Evolutionary conservation across 768 basidiomycete species (phyloP), one percentile per base, ranked within the genome.

Genomic region (Royoungia palumana): DNA sequence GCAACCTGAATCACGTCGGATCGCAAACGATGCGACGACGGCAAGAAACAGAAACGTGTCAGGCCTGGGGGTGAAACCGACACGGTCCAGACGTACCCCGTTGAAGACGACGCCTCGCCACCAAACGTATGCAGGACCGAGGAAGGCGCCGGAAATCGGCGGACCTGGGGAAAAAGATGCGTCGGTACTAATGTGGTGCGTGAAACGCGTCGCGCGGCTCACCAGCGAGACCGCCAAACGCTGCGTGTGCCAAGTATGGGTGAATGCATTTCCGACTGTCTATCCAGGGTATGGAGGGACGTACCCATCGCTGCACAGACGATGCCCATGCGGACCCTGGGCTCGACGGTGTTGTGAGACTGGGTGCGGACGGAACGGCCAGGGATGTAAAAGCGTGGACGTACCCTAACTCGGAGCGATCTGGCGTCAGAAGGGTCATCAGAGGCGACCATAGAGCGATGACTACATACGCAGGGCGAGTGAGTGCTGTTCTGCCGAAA

Each of bases 51-150:
- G 28, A 12, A 28, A 12, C 28, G 2, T 2, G 28, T 28, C 2
- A 16, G 4, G 35, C 27, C n/a, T 3, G 27, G 34, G n/a, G n/a
- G 16, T 2, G 6, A 14, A 16, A 32, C 13, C 2, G 9, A 32
- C 32, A 14, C 30, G 14, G 14, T 32, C 32, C 9, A 16, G 2
- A 25, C 66, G 30, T 35, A 73, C 67, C 48, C 79, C 81, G 24
- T 75, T 70, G 55, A 82, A 85, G 8, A 82, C 46, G 11, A 75
- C 75, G 1, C 79, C 78, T 28, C 76, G 70, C 78, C 79, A 82
- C 83, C 83, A 85, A 6, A 76, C 56, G 49, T 76, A 82, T 0
- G 70, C 61, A 8, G 69, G 52, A 0, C 79, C 74, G 7, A 85
- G 72, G 22, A 84, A 64, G 5, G 79, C 75, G 0, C 83, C 83